A percentile compares a stretch with the other conserved stretches of the same genome.
phyloP scores from a whole-genome alignment of 441 rosid genomes.

The Populus hybrid region DNA sequence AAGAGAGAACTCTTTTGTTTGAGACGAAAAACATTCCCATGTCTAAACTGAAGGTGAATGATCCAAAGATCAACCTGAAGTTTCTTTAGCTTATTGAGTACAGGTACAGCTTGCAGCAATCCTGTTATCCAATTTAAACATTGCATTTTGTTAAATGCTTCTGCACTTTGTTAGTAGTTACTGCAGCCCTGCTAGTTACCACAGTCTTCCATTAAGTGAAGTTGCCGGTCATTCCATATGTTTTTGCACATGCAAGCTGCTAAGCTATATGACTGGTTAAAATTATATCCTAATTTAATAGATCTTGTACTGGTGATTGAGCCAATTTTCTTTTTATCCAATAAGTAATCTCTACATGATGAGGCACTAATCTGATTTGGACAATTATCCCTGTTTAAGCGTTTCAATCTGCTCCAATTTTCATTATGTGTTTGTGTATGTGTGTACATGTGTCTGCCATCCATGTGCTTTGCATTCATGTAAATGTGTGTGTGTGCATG shows the following conservation, averaged over 20 bases:
- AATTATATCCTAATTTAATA: background rate
- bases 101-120: too few relatives aligned
- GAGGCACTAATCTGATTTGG: too few relatives aligned
- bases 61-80: too few relatives aligned
- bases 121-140: background rate
- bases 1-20: background rate
- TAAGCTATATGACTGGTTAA: background rate
- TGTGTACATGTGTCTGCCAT: background rate
- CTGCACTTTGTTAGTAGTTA: background rate
- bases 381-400: background rate
- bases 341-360: background rate
- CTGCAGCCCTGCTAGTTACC: background rate
- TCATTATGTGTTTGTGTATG: background rate
- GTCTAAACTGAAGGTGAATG: too few relatives aligned
- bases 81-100: too few relatives aligned
- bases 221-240: background rate
- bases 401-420: background rate
- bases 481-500: background rate
- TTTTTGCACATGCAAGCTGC: background rate
- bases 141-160: background rate
- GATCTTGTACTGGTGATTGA: background rate
- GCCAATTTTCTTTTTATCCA: background rate
- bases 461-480: background rate
- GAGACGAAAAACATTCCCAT: too few relatives aligned
- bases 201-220: background rate